phyloP scores from a whole-genome alignment of 768 basidiomycete species.

The Leucosporidium yakuticum region DNA sequence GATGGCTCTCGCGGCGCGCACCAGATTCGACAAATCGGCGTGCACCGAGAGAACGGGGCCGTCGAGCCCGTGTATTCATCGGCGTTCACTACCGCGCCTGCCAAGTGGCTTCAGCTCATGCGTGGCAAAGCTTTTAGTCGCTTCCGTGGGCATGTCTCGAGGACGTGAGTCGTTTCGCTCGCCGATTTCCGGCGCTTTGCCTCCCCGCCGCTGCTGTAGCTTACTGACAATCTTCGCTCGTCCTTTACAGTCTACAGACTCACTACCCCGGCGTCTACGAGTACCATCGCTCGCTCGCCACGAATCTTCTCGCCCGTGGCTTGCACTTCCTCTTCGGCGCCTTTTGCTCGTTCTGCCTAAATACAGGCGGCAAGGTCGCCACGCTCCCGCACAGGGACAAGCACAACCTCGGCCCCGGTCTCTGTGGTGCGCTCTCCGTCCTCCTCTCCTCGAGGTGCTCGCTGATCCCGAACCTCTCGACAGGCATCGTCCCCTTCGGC shows the following conservation, averaged over 20 bases:
- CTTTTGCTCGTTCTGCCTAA: conserved; percentile 1
- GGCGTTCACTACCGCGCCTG: not conserved
- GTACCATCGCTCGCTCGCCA: not conserved
- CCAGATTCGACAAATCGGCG: conserved; percentile 4
- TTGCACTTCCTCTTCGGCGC: conserved; percentile 7
- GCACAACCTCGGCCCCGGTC: not conserved
- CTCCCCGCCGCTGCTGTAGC: too few relatives aligned
- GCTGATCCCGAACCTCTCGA: not conserved
- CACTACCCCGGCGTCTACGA: conserved; percentile 3
- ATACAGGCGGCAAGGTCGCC: not conserved
- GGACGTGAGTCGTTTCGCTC: not conserved
- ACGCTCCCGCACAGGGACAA: not conserved
- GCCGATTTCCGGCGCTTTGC: not conserved
- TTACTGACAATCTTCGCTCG: not conserved
- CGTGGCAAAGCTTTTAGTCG: not conserved
- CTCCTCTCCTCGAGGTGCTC: too few relatives aligned
- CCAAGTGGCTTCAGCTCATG: not conserved
- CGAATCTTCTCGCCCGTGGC: too few relatives aligned
- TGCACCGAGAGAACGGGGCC: not conserved
- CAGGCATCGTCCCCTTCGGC: conserved; percentile 2
- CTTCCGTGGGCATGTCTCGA: not conserved
- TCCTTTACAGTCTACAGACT: not conserved
- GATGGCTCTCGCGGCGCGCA: not conserved
- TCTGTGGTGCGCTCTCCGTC: not conserved
- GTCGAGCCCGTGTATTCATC: not conserved